Evolutionary conservation across 352 stramenopile genomes (phyloP), one percentile per base, ranked within the genome.

Genomic region (Plasmopara muralis): DNA sequence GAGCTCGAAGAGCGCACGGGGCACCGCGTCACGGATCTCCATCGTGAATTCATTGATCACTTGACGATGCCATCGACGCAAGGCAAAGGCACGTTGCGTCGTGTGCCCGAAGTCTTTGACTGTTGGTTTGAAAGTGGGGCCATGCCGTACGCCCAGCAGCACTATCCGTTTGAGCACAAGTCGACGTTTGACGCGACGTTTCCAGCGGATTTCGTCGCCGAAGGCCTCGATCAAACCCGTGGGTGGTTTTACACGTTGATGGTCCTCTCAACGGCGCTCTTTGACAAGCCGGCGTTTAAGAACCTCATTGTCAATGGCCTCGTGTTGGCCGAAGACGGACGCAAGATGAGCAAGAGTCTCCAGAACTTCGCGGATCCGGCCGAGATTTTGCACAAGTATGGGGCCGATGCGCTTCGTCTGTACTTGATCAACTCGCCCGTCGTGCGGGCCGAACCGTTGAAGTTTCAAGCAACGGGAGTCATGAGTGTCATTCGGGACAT

Each of bases 201-300:
- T 68, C 97, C 97, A 0, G 97, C 97, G 14, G 96, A 99, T 66
- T 99, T 99, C 52, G 98, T 99, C 61, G 97, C 97, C 18, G 97
- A 99, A 77, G 97, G 97, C 16, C 86, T 99, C 12, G 97, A 99
- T 75, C 97, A 99, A 74, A 99, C 97, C 10, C 93, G 97, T 67
- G 97, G 97, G 37, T 99, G 97, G 97, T 99, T 99, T 79, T 99
- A 99, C 78, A 99, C 97, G 9, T 79, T 99, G 6, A 99, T 99
- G 95, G 96, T 99, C 33, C 77, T 99, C 13, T 98, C 93, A 6
- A 99, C 97, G 25, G 96, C 96, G 16, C 82, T 99, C 6, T 99
- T 99, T 64, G 95, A 98, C 74, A 96, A 98, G 68, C 97, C 97
- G 6, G 94, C 97, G 31, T 99, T 99, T 74, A 98, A 99, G 70